Evolutionary conservation across 2,329 filamentous ascomycete species (phyloP).

Genomic region (Scytalidium sp.): DNA sequence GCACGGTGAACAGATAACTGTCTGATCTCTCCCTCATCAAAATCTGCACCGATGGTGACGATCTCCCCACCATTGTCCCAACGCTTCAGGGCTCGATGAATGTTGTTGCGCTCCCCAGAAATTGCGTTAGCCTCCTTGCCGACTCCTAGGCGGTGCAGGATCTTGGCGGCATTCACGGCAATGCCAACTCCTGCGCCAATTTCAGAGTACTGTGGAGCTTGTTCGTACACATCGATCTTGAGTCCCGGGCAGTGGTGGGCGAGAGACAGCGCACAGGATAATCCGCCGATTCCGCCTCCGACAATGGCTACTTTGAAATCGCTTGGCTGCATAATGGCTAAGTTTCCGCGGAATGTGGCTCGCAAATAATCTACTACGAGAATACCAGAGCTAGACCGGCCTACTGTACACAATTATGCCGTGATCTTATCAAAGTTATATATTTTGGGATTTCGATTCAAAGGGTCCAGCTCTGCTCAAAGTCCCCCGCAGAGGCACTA

Average conservation of each 20-base stretch:
- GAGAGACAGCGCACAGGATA: conserved; percentile 50
- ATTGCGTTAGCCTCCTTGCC: conserved; percentile 26
- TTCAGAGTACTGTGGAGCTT: conserved; percentile 49
- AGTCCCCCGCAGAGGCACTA: too few species aligned
- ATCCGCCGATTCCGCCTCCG: conserved; percentile 56
- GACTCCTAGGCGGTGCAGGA: conserved; percentile 24
- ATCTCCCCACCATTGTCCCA: conserved; percentile 32
- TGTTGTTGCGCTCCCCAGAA: conserved; percentile 25
- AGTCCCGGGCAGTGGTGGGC: conserved; percentile 33
- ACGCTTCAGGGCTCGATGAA: conserved; percentile 32
- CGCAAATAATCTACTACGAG: too few species aligned
- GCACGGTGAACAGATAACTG: neutral
- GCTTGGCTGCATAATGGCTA: neutral
- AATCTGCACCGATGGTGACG: conserved; percentile 17
- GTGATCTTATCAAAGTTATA: too few species aligned
- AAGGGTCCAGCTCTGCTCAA: too few species aligned
- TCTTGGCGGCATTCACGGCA: conserved; percentile 43
- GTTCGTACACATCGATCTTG: conserved; percentile 48
- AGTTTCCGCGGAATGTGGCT: too few species aligned
- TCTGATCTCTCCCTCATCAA: neutral
- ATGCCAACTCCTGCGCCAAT: conserved; percentile 56
- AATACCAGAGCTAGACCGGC: too few species aligned
- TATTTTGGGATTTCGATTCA: too few species aligned
- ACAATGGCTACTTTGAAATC: conserved; percentile 45
- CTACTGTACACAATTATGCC: too few species aligned